A percentile compares a stretch with the other conserved stretches of the same genome.
These are phyloP conservation scores for Metschnikowia hibisci DNA, from an alignment of 805 yeast species.

Conservation along the genomic window DNA sequence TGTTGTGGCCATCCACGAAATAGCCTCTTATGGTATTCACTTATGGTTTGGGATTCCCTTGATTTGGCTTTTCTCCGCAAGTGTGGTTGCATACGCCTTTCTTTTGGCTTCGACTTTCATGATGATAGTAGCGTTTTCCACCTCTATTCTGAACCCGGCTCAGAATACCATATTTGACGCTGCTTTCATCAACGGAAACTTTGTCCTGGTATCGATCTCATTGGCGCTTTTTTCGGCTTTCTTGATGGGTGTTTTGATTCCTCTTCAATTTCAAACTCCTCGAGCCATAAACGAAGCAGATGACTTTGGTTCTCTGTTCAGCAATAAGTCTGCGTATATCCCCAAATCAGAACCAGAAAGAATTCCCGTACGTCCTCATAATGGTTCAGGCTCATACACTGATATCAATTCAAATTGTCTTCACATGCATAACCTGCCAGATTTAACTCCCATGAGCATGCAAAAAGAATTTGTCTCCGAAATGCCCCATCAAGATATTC, in stretches of 20 bases:
- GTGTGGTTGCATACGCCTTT: background rate
- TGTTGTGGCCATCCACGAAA: background rate
- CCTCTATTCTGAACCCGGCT: background rate
- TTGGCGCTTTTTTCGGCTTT: conserved; percentile 1
- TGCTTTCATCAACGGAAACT: background rate
- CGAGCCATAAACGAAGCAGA: background rate
- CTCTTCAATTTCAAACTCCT: background rate
- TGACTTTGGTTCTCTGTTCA: background rate
- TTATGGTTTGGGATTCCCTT: background rate
- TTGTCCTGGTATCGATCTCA: background rate
- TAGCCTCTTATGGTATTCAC: background rate
- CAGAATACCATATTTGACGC: background rate
- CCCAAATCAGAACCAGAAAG: background rate
- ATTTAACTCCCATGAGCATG: conserved; percentile 3
- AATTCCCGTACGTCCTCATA: background rate
- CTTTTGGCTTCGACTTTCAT: background rate
- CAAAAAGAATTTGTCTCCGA: background rate
- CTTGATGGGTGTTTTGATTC: background rate
- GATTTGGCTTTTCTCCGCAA: background rate
- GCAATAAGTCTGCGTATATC: background rate
- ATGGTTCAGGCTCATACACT: too few species aligned
- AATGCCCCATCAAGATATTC: background rate
- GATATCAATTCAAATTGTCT: background rate
- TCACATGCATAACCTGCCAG: background rate
- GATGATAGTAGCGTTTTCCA: background rate